These are phyloP conservation scores for Brassica nigra DNA, from an alignment of 345 rosid genomes.

Conservation along the genomic window DNA sequence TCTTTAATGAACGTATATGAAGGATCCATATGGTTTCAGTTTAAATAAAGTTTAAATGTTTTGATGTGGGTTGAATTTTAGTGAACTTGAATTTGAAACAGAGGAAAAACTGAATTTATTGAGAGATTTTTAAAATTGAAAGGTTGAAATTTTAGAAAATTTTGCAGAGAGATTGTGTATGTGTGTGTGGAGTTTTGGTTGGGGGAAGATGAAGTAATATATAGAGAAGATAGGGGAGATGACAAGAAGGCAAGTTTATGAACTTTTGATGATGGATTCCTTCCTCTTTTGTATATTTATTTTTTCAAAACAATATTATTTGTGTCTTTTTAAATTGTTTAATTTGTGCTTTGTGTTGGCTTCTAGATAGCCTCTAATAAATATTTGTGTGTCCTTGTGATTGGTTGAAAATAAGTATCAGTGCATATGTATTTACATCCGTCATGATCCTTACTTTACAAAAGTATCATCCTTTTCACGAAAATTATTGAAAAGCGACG, in stretches of 20 bases:
- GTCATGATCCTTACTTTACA: conserved; percentile 25
- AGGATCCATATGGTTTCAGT: conserved; percentile 35
- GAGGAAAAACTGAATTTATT: background rate
- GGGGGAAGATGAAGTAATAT: conserved; percentile 35
- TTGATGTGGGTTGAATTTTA: conserved; percentile 15
- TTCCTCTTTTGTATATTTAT: conserved; percentile 7
- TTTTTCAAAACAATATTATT: background rate
- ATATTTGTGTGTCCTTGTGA: background rate
- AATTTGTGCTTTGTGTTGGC: conserved; percentile 27
- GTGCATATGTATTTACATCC: conserved; percentile 19
- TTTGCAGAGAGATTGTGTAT: background rate
- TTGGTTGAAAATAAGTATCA: background rate
- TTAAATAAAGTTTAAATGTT: conserved; percentile 4
- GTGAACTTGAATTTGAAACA: conserved; percentile 2
- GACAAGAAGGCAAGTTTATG: conserved; percentile 21
- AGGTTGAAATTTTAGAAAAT: background rate
- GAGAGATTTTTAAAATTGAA: background rate
- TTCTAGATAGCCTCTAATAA: background rate
- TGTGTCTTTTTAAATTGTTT: background rate
- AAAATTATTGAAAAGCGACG: too few species aligned
- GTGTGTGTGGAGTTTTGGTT: conserved; percentile 1
- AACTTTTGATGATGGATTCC: conserved; percentile 40
- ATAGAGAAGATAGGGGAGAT: conserved; percentile 25
- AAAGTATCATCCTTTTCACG: conserved; percentile 4
- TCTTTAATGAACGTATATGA: conserved; percentile 37